Base-by-base conservation (phyloP, 805 yeast genomes). In the Saccharomycopsis schoenii region DNA sequence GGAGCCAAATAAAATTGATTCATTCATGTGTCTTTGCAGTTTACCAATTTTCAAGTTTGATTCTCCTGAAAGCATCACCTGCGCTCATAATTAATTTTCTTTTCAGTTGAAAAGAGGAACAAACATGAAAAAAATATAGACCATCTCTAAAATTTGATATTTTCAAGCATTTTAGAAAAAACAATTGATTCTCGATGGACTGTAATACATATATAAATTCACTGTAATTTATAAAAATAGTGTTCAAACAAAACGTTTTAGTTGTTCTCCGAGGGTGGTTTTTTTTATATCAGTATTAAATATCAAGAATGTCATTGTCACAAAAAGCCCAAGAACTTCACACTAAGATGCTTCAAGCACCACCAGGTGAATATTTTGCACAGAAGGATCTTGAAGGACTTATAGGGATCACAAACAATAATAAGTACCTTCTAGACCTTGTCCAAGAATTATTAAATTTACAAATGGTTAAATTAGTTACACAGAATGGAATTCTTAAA, bases 351-450 rank as follows among this genome's bases (percentile, higher is more conserved):
- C 72, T 82, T 64, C 77, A 74, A 61, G 71, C 74, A 47, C 78
- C 80, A 0, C 67, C 80, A 0, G 74, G 78, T 24, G 76, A 81
- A 14, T 70, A 84, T 39, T 91, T 79, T 72, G 72, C 84, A 5
- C 97, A 91, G 72, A 77, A 76, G 1, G 96, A 90, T 68, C 78
- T 93, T 59, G 82, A 80, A 67, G 74, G 75, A 50, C 66, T 84
- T 61, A 69, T 80, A 47, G 74, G 77, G 29, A 69, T 78, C 56
- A 64, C 76, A 36, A 75, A 81, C 61, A 72, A 56, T 37, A 61
- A 75, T 10, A 73, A 69, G 56, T 74, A 70, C 58, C 72, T 82
- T 51, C 74, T 80, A 75, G 60, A 57, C 40, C 56, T 62, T 29
- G 58, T 79, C 11, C 84, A 82, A 66, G 77, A 74, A 62, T 74